A percentile compares a stretch with the other conserved stretches of the same genome.
Evolutionary conservation across 2,329 filamentous ascomycete genomes (phyloP).

Genomic region (Aspergillus floridensis): DNA sequence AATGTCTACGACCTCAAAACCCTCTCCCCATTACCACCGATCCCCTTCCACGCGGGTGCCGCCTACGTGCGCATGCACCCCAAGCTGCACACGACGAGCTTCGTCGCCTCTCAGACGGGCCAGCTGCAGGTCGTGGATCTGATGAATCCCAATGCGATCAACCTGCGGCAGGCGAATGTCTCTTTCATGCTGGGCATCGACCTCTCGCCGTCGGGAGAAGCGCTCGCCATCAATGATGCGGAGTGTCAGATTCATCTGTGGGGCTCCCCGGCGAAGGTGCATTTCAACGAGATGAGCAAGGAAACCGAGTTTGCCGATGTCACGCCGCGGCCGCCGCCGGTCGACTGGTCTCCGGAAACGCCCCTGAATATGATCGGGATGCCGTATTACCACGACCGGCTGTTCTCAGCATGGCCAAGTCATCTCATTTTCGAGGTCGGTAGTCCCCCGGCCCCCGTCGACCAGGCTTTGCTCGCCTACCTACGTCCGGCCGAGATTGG

Average conservation of each 20-base stretch:
- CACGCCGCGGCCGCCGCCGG: constrained; percentile 57
- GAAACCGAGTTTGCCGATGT: constrained; percentile 75
- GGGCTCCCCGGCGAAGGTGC: constrained; percentile 81
- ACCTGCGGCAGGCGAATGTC: constrained; percentile 78
- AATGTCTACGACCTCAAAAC: constrained; percentile 96
- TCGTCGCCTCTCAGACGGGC: constrained; percentile 86
- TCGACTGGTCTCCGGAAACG: constrained; percentile 71
- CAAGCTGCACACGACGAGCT: constrained; percentile 88
- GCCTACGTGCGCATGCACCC: constrained; percentile 97
- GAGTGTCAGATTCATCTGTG: constrained; percentile 80
- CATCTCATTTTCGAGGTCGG: constrained; percentile 82
- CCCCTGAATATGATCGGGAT: constrained; percentile 84
- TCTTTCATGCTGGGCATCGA: constrained; percentile 77
- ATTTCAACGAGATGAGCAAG: constrained; percentile 78
- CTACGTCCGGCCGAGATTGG: constrained; percentile 73
- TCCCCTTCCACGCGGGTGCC: constrained; percentile 87
- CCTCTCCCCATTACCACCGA: constrained; percentile 79
- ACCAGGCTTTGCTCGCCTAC: constrained; percentile 65
- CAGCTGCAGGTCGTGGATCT: constrained; percentile 96
- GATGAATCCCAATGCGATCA: constrained; percentile 86
- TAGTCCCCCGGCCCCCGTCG: constrained; percentile 72
- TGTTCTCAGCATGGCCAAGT: constrained; percentile 86
- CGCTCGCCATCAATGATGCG: constrained; percentile 74
- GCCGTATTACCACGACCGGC: constrained; percentile 84
- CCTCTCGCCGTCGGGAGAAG: constrained; percentile 83